These are phyloP conservation scores for Penicillium sp. DNA, from an alignment of 2,329 filamentous ascomycete species.

Conservation along the genomic window DNA sequence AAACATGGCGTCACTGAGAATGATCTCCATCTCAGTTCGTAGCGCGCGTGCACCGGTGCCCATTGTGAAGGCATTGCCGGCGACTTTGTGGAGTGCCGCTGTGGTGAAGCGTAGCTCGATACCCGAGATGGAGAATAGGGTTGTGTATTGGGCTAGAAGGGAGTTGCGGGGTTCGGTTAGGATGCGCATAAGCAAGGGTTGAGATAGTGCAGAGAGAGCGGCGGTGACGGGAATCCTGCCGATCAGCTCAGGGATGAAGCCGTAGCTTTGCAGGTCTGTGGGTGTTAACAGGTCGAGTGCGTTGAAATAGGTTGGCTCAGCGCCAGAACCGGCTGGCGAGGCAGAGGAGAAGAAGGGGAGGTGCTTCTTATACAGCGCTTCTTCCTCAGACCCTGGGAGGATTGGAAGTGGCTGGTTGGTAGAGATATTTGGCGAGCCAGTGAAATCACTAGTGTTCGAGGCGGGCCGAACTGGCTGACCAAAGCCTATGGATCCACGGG, in stretches of 20 bases:
- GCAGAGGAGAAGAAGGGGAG: constrained; percentile 60
- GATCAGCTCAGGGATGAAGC: constrained; percentile 92
- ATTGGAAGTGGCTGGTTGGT: constrained; percentile 47
- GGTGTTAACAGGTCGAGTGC: constrained; percentile 71
- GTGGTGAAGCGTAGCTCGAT: constrained; percentile 80
- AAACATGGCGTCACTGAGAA: constrained; percentile 77
- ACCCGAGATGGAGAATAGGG: constrained; percentile 77
- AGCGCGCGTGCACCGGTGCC: constrained; percentile 77
- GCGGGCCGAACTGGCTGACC: constrained; percentile 71
- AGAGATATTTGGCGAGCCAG: constrained; percentile 22
- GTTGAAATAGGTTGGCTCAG: constrained; percentile 52
- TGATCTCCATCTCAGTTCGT: constrained; percentile 76
- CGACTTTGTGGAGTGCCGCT: constrained; percentile 75
- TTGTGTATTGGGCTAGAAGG: constrained; percentile 81
- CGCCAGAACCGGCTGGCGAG: constrained; percentile 42
- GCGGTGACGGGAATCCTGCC: constrained; percentile 91
- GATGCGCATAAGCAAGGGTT: constrained; percentile 72
- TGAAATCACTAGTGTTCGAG: constrained; percentile 30
- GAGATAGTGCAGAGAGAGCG: constrained; percentile 72
- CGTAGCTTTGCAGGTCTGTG: constrained; percentile 75
- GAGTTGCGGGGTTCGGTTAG: constrained; percentile 90
- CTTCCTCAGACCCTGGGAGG: constrained; percentile 64
- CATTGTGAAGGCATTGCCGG: constrained; percentile 65
- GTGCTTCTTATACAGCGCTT: constrained; percentile 58
- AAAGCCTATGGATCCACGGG: constrained; percentile 85